phyloP scores from a whole-genome alignment of 768 basidiomycete species.

The Daedalea quercina region DNA sequence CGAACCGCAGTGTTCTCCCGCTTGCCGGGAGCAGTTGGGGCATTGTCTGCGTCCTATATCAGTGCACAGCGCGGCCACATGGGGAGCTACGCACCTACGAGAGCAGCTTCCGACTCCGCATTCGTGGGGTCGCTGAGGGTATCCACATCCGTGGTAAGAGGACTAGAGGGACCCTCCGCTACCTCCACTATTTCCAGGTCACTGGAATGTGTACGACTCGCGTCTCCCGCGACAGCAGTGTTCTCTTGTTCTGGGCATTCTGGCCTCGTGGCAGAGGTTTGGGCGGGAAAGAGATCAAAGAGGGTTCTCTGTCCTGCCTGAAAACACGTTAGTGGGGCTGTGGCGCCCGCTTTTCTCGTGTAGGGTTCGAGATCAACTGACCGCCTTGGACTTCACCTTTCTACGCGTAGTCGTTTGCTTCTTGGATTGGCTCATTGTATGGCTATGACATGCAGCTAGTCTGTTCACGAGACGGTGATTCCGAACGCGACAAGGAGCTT shows the following conservation, averaged over 20 bases:
- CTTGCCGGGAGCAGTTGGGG: neutral
- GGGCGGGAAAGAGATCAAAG: conserved; percentile 1
- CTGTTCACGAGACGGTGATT: too few species aligned
- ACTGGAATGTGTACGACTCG: neutral
- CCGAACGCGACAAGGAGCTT: too few species aligned
- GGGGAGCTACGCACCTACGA: too few species aligned
- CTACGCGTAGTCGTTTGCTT: neutral
- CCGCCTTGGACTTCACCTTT: neutral
- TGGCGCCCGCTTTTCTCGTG: neutral
- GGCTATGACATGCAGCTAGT: neutral
- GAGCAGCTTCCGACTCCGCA: too few species aligned
- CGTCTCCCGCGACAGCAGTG: neutral
- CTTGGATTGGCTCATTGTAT: neutral
- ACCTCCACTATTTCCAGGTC: neutral
- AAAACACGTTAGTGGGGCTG: neutral
- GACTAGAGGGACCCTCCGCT: neutral
- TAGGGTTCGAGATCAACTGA: neutral
- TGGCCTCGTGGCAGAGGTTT: neutral
- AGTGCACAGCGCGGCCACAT: too few species aligned
- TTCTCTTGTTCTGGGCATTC: neutral
- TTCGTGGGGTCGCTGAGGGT: neutral
- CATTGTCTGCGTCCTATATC: too few species aligned
- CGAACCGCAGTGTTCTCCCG: neutral
- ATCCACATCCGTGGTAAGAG: conserved; percentile 1
- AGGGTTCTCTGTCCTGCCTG: conserved; percentile 5